A percentile compares a stretch with the other conserved stretches of the same genome.
phyloP scores from a whole-genome alignment of 805 yeast species.

The Cyberlindnera sargentensis region DNA sequence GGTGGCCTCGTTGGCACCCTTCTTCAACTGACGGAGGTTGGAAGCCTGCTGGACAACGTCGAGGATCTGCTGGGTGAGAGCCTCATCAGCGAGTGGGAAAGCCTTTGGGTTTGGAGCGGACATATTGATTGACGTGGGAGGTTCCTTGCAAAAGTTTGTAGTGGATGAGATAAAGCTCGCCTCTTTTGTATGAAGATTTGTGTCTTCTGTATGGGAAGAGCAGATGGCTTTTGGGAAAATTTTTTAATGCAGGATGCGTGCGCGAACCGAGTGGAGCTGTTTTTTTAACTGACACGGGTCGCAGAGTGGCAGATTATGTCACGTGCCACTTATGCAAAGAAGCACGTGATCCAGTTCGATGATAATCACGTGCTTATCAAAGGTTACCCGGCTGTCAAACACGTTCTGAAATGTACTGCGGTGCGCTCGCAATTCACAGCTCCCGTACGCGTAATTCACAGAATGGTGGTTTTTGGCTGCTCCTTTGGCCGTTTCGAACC shows the following conservation, averaged over 20 bases:
- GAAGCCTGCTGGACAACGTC: conserved; percentile 98
- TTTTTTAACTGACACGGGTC: too few species aligned
- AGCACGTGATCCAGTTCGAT: too few species aligned
- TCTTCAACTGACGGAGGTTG: conserved; percentile 95
- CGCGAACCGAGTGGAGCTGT: too few species aligned
- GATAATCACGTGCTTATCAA: too few species aligned
- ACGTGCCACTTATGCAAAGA: too few species aligned
- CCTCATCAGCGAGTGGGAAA: conserved; percentile 97
- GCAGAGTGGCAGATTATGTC: too few species aligned
- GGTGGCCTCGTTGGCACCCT: conserved; percentile 99
- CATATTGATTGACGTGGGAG: conserved; percentile 38
- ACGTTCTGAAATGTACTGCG: too few species aligned
- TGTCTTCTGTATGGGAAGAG: background rate
- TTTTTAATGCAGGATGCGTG: background rate
- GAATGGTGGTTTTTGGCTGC: conserved; percentile 1
- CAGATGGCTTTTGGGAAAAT: background rate
- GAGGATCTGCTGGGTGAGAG: conserved; percentile 90
- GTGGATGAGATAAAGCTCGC: conserved; percentile 21
- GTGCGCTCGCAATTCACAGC: too few species aligned
- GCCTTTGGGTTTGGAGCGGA: conserved; percentile 96
- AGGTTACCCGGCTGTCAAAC: too few species aligned
- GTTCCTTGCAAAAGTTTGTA: conserved; percentile 35
- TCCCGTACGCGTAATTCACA: conserved; percentile 2
- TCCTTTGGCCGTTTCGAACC: too few species aligned
- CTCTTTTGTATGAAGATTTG: conserved; percentile 13